Evolutionary conservation across 441 rosid genomes (phyloP), one percentile per base, ranked within the genome.

Genomic region (Kokia cookei): DNA sequence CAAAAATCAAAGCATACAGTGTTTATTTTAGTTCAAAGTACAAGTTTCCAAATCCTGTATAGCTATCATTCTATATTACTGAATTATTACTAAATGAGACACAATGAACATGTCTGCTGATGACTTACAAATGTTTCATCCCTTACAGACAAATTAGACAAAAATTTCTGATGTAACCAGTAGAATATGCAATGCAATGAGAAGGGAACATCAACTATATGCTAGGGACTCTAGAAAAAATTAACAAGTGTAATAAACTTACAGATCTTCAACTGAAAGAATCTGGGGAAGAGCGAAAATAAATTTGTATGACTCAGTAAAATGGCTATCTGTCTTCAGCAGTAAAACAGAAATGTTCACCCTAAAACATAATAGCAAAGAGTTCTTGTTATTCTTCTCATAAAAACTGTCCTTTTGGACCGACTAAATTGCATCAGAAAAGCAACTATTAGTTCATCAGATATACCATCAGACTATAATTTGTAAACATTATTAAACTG

Each of bases 331-430:
- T 32, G 59, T n/a, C 74, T 60, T 78, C 73, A 73, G 59, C 59
- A 70, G 43, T 57, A 22, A 3, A 17, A 40, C 74, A 74, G 58
- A 32, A 65, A 61, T 59, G 48, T 68, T 73, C 71, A 72, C 63
- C 81, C 80, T 72, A 74, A 76, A 78, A 75, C 7, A 24, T 22
- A 27, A 61, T 63, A 73, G 51, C 58, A 48, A 73, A 70, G 70
- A 22, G 53, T 50, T 22, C 65, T 54, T 15, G 57, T 66, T 61
- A 48, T 54, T 32, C 26, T 51, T 26, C 72, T 6, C 19, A 60
- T 15, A 5, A 69, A 69, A 29, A 13, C 32, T 12, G 68, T 50
- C 19, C 5, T 69, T 17, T 53, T 32, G 58, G 32, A 54, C 35
- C 11, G 1, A 53, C 47, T 69, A 57, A 70, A 70, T 40, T 55